Base-by-base conservation (phyloP, 2,329 filamentous ascomycete species). In the Fusarium falciforme region DNA sequence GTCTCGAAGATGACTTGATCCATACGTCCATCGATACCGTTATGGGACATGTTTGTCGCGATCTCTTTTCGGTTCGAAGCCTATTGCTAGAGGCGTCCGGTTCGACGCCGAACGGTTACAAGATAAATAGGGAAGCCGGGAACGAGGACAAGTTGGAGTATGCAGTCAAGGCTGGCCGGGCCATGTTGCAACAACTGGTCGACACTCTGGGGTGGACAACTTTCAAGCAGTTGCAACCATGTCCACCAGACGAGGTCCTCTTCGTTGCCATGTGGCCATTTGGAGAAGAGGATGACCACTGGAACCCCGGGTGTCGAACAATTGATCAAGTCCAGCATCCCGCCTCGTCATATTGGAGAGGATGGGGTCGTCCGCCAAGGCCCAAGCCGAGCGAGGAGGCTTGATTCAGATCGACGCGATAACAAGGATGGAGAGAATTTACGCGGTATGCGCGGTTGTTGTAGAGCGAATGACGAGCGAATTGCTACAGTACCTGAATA, bases 191-290 rank as follows among this genome's bases (percentile, higher is more conserved):
- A 17, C 36, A 61, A 1, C 64, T 93, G 17, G 85, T 87, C 22
- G 70, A 80, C 1, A 87, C 87, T 66, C 82, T 93, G 3, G 83
- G 84, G 8, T 93, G 91, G 91, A 85, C 88, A 5, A 85, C 81
- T 0, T 92, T 89, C 89, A 91, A 89, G 74, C 84, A 86, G 59
- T 89, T 89, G 61, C 82, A 83, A 8, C 83, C 84, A 1, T 93
- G 91, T 76, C 79, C 75, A 0, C 82, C 84, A 9, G 84, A 89
- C 52, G 87, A 92, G 79, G 79, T 91, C 4, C 90, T 90, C 70
- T 86, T 89, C 54, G 83, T 92, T n/a, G 89, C 90, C 2, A 91
- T 92, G 76, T 93, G 90, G 90, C 91, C 90, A 0, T 83, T 86
- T 78, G 90, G 90, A 0, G 83, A 81, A 0, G 76, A 81, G 0